Percentiles rank a stretch among this genome's conserved stretches.
Conservation (phyloP, 2,329 filamentous ascomycete species). For the Penicillium sp. region DNA sequence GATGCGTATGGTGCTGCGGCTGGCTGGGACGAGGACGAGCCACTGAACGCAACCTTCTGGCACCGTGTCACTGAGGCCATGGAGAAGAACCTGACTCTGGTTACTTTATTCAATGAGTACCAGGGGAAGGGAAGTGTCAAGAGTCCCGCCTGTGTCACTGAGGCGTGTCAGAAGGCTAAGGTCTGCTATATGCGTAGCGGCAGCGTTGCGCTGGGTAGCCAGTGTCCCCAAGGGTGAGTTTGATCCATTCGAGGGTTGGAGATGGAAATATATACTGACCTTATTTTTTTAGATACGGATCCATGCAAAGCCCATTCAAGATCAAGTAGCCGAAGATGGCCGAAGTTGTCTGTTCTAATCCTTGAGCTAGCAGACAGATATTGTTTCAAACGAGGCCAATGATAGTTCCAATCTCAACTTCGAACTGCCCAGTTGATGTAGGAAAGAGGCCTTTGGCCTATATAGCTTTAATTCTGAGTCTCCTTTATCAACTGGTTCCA, state of each 20-base stretch:
- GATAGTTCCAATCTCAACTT: too few relatives aligned
- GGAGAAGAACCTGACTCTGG: slow-evolving; percentile 54
- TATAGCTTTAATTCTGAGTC: too few relatives aligned
- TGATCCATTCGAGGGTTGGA: background rate
- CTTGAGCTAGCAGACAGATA: background rate
- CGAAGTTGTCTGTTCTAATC: background rate
- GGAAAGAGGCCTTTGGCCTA: too few relatives aligned
- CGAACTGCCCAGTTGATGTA: too few relatives aligned
- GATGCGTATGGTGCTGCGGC: slow-evolving; percentile 50
- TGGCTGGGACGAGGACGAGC: slow-evolving; percentile 50
- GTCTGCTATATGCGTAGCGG: slow-evolving; percentile 63
- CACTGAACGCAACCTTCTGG: slow-evolving; percentile 63
- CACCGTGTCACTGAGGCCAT: slow-evolving; percentile 60
- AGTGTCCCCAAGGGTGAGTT: slow-evolving; percentile 55
- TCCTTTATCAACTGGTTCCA: background rate
- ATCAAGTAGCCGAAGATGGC: background rate
- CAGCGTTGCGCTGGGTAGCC: slow-evolving; percentile 53
- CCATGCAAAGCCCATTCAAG: slow-evolving; percentile 44
- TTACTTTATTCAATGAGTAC: slow-evolving; percentile 52
- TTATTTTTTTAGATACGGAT: slow-evolving; percentile 33
- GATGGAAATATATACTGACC: slow-evolving; percentile 3
- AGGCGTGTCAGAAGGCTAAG: slow-evolving; percentile 56
- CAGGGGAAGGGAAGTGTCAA: slow-evolving; percentile 56
- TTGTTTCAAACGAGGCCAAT: too few relatives aligned
- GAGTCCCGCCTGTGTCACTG: slow-evolving; percentile 55